These are phyloP conservation scores for Prunus mira DNA, from an alignment of 306 rosid genomes.

Conservation along the genomic window DNA sequence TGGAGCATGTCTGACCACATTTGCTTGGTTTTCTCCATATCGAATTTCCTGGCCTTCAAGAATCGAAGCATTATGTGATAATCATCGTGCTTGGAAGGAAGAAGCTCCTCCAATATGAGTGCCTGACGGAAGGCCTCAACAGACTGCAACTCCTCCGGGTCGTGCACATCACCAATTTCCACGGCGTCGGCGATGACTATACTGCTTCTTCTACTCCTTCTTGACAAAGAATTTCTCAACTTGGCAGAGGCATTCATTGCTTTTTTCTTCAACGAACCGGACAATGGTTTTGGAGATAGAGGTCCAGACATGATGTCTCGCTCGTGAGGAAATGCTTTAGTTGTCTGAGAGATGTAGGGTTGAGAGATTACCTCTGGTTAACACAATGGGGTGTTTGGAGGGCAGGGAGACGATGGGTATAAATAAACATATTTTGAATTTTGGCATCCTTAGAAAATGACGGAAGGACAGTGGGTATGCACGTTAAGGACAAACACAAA, in stretches of 20 bases:
- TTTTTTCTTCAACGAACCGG: background rate
- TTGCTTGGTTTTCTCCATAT: slow-evolving; percentile 10
- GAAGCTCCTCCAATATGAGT: slow-evolving; percentile 4
- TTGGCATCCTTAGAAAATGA: background rate
- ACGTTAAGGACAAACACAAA: too few relatives aligned
- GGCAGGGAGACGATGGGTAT: background rate
- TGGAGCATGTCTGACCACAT: slow-evolving; percentile 10
- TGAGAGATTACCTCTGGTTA: background rate
- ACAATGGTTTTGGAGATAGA: background rate
- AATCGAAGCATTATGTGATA: slow-evolving; percentile 8
- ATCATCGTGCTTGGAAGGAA: slow-evolving; percentile 9
- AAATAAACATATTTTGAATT: background rate
- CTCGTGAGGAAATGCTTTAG: background rate
- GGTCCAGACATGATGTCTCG: background rate
- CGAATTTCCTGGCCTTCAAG: slow-evolving; percentile 6
- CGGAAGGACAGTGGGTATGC: background rate
- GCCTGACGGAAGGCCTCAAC: slow-evolving; percentile 6
- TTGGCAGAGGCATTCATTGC: slow-evolving; percentile 3
- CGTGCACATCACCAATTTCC: slow-evolving; percentile 7
- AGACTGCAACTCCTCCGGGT: background rate
- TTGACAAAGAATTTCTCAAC: background rate
- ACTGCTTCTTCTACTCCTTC: background rate
- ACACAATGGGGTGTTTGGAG: background rate
- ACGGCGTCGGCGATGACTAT: background rate
- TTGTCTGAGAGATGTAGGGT: too few relatives aligned